phyloP scores from a whole-genome alignment of 352 stramenopile genomes.

The Globisporangium middletonii region DNA sequence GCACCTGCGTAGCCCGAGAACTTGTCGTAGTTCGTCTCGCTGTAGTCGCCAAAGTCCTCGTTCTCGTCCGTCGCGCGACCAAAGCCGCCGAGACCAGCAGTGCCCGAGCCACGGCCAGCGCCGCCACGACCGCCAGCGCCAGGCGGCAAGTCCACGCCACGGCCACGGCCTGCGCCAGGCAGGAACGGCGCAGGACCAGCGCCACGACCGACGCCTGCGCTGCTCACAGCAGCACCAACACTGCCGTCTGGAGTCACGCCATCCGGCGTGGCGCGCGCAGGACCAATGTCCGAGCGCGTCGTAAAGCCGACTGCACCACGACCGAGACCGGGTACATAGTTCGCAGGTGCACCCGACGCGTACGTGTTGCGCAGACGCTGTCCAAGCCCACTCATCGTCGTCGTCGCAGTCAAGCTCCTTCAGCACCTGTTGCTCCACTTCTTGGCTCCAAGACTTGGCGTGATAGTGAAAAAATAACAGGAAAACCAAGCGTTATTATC shows the following conservation, averaged over 20 bases:
- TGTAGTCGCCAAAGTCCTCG: conserved; percentile 87
- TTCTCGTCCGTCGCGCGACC: conserved; percentile 82
- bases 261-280: conserved; percentile 50
- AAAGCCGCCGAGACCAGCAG: conserved; percentile 76
- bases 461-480: no score
- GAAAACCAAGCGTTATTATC: no score
- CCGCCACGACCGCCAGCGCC: conserved; percentile 14
- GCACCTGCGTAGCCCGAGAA: conserved; percentile 85
- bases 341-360: conserved; percentile 87
- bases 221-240: background rate
- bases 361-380: conserved; percentile 73
- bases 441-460: no score
- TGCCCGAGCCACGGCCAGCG: conserved; percentile 68
- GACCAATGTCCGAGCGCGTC: conserved; percentile 95
- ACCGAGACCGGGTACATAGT: conserved; percentile 95
- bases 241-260: conserved; percentile 33
- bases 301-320: conserved; percentile 96
- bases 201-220: background rate
- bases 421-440: background rate
- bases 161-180: conserved; percentile 84
- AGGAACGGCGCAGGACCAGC: conserved; percentile 61
- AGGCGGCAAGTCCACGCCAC: conserved; percentile 33
- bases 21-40: conserved; percentile 90
- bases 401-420: background rate
- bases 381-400: conserved; percentile 64